phyloP scores from a whole-genome alignment of 2,329 filamentous ascomycete genomes.

The Pezicula carpinea region DNA sequence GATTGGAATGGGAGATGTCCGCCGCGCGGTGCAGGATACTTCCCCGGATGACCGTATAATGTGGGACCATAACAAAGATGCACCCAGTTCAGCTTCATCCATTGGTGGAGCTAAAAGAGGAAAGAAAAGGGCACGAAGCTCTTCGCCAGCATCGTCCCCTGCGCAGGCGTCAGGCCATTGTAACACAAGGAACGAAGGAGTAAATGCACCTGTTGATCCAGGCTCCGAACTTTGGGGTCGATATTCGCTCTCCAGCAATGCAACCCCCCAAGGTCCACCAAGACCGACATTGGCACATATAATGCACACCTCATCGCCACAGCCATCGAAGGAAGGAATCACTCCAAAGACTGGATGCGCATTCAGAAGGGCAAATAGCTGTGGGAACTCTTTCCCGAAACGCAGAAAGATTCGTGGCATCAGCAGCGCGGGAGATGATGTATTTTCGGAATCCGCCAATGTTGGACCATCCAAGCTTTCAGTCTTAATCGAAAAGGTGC shows the following conservation, averaged over 20 bases:
- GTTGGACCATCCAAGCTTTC: slow-evolving; percentile 50
- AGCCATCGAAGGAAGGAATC: slow-evolving; percentile 42
- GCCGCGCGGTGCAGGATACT: slow-evolving; percentile 39
- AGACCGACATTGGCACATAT: slow-evolving; percentile 59
- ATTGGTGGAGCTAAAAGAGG: slow-evolving; percentile 40
- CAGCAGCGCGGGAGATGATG: slow-evolving; percentile 35
- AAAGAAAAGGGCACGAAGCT: slow-evolving; percentile 67
- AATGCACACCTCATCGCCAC: slow-evolving; percentile 67
- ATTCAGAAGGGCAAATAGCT: slow-evolving; percentile 63
- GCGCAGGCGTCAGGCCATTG: slow-evolving; percentile 32
- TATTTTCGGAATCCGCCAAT: slow-evolving; percentile 32
- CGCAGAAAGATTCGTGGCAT: slow-evolving; percentile 45
- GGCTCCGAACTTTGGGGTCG: slow-evolving; percentile 74
- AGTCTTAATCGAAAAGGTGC: slow-evolving; percentile 63
- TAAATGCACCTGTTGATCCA: slow-evolving; percentile 67
- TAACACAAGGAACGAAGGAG: slow-evolving; percentile 23
- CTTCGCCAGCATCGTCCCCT: slow-evolving; percentile 69
- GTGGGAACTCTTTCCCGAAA: slow-evolving; percentile 68
- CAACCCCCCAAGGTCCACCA: slow-evolving; percentile 22
- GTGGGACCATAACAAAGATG: slow-evolving; percentile 50
- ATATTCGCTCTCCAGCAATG: slow-evolving; percentile 48
- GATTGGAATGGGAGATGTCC: slow-evolving; percentile 37
- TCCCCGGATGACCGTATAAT: slow-evolving; percentile 59
- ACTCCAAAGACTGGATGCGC: slow-evolving; percentile 39
- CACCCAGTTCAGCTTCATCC: slow-evolving; percentile 38